These are phyloP conservation scores for Aurantiochytrium sp. DNA, from an alignment of 108 stramenopile species.

Conservation along the genomic window DNA sequence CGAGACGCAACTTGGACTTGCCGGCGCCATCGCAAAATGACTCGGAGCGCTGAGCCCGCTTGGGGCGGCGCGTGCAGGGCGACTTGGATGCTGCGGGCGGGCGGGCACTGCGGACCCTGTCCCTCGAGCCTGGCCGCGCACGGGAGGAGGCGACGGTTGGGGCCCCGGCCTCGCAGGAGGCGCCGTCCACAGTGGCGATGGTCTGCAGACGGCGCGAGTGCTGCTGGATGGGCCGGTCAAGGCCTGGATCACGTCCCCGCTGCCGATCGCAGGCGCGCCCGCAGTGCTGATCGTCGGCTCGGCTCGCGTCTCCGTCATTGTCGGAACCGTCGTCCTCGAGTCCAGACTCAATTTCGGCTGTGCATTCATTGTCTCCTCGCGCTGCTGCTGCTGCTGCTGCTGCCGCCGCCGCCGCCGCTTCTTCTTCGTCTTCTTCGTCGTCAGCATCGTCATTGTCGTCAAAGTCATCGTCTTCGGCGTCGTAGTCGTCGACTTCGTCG, in stretches of 20 bases:
- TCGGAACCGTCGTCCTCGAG: not conserved
- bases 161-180: no score
- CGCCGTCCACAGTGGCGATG: no score
- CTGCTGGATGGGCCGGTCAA: no score
- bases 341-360: no score
- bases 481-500: not conserved
- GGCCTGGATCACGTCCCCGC: no score
- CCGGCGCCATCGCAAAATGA: not conserved
- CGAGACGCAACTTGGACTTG: not conserved
- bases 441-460: not conserved
- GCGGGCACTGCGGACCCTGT: not conserved
- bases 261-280: no score
- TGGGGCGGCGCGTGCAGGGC: not conserved
- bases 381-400: no score
- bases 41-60: not conserved
- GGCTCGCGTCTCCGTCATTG: not conserved
- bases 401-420: no score
- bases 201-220: no score
- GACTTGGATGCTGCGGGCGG: not conserved
- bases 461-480: not conserved
- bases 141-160: not conserved
- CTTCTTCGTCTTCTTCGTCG: no score
- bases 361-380: no score
- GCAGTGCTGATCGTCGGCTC: not conserved
- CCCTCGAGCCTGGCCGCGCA: not conserved